Evolutionary conservation across 192 early-diverging fungal species (phyloP).

Genomic region (Podila verticillata): DNA sequence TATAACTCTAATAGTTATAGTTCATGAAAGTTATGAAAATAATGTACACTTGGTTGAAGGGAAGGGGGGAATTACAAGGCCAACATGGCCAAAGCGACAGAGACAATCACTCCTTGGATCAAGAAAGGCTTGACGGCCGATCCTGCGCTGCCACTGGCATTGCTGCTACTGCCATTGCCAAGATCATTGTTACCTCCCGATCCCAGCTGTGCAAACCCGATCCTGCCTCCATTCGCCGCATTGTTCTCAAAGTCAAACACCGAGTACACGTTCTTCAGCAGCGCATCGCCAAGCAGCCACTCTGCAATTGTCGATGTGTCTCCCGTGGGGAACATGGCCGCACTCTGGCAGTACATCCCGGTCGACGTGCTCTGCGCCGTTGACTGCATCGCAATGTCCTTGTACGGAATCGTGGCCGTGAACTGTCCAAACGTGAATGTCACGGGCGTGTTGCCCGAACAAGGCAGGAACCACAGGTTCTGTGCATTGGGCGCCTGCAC

Average conservation of each 20-base stretch:
- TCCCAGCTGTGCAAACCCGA: constrained; percentile 53
- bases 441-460: constrained; percentile 19
- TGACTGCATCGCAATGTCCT: constrained; percentile 45
- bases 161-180: too few relatives aligned
- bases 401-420: constrained; percentile 20
- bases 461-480: constrained; percentile 55
- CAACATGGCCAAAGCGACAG: neutral
- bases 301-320: neutral
- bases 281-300: constrained; percentile 60
- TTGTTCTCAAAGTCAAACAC: constrained; percentile 60
- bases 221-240: constrained; percentile 27
- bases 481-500: neutral
- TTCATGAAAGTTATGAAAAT: too few relatives aligned
- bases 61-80: neutral
- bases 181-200: neutral
- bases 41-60: neutral
- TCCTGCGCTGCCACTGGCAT: neutral
- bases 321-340: constrained; percentile 29
- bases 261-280: constrained; percentile 59
- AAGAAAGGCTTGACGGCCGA: neutral
- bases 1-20: too few relatives aligned
- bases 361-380: neutral
- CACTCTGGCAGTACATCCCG: constrained; percentile 34
- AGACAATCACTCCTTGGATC: neutral
- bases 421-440: constrained; percentile 35